Evolutionary conservation across 495 filamentous ascomycete species (phyloP).

Genomic region (Lepraria neglecta): DNA sequence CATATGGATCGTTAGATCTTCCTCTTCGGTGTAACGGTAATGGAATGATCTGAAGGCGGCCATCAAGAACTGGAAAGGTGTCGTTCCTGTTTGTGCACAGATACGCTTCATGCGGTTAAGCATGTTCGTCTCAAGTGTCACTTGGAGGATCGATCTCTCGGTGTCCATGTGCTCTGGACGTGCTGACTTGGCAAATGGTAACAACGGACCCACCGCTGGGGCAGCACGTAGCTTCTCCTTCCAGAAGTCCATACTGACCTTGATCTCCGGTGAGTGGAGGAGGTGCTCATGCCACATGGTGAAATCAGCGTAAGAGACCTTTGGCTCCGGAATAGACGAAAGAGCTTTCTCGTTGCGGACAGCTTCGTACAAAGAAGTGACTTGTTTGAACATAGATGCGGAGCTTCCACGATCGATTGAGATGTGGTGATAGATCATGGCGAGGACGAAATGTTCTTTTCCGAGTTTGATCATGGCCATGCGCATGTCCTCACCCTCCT

Average conservation of each 20-base stretch:
- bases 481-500: slow-evolving; percentile 29
- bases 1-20: slow-evolving; percentile 33
- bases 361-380: slow-evolving; percentile 28
- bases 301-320: slow-evolving; percentile 30
- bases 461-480: slow-evolving; percentile 26
- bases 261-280: slow-evolving; percentile 18
- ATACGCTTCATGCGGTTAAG: slow-evolving; percentile 29
- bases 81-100: slow-evolving; percentile 26
- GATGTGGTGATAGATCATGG: slow-evolving; percentile 34
- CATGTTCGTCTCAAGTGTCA: slow-evolving; percentile 18
- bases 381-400: slow-evolving; percentile 26
- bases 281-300: slow-evolving; percentile 29
- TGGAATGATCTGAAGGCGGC: slow-evolving; percentile 33
- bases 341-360: slow-evolving; percentile 20
- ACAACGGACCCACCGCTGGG: slow-evolving; percentile 17
- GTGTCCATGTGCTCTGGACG: slow-evolving; percentile 19
- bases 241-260: slow-evolving; percentile 28
- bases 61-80: slow-evolving; percentile 38
- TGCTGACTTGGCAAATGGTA: slow-evolving; percentile 21
- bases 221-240: slow-evolving; percentile 25
- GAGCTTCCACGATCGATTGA: slow-evolving; percentile 29
- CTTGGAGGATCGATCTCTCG: slow-evolving; percentile 12
- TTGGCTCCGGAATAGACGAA: slow-evolving; percentile 19
- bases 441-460: slow-evolving; percentile 29
- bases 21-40: slow-evolving; percentile 29